Evolutionary conservation across 1,139 yeast genomes (phyloP).

Genomic region (Sugiyamaella castrensis): DNA sequence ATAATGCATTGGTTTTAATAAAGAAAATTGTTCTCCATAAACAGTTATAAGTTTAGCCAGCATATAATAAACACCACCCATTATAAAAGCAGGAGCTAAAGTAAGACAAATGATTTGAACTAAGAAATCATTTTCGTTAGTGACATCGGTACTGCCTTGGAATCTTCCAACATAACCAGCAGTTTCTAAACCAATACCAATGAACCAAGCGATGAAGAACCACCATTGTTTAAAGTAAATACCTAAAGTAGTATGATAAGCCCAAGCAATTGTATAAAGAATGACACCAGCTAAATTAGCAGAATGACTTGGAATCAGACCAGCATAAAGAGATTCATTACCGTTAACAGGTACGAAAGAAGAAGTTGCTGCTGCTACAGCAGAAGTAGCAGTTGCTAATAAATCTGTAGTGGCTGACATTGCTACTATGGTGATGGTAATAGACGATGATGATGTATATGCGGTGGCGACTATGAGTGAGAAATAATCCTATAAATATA

Average conservation of each 20-base stretch:
- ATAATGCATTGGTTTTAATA: constrained; percentile 71
- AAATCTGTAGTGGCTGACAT: constrained; percentile 8
- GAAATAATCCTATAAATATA: no score
- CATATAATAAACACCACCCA: constrained; percentile 82
- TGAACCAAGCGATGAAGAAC: constrained; percentile 61
- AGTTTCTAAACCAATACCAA: constrained; percentile 63
- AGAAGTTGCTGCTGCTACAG: constrained; percentile 2
- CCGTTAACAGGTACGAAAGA: neutral
- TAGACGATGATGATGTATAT: neutral
- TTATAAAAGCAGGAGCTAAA: constrained; percentile 81
- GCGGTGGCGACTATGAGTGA: no score
- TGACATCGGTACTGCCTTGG: constrained; percentile 42
- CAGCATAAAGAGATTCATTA: constrained; percentile 40
- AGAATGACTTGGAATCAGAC: constrained; percentile 43
- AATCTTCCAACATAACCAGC: constrained; percentile 70
- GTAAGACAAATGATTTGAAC: constrained; percentile 71
- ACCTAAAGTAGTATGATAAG: constrained; percentile 43
- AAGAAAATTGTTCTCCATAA: constrained; percentile 61
- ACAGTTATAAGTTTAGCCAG: constrained; percentile 71
- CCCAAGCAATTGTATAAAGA: constrained; percentile 46
- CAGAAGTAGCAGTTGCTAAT: constrained; percentile 4
- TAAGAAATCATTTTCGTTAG: constrained; percentile 47
- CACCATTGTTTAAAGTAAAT: constrained; percentile 63
- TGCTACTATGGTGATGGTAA: no score
- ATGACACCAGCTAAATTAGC: constrained; percentile 53